These are phyloP conservation scores for Pichia scutulata DNA, from an alignment of 805 yeast species.

Conservation along the genomic window DNA sequence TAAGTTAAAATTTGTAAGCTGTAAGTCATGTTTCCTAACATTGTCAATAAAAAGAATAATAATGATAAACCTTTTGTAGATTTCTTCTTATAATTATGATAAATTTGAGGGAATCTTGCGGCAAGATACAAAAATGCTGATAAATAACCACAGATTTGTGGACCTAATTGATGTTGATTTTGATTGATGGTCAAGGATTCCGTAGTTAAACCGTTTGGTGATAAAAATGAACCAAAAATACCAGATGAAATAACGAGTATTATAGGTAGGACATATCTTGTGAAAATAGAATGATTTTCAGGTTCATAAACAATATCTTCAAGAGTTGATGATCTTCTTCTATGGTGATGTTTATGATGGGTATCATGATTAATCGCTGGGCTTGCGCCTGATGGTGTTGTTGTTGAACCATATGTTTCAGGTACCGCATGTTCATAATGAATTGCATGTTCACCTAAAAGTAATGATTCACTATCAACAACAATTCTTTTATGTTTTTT, in stretches of 20 bases:
- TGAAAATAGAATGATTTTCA: constrained; percentile 37
- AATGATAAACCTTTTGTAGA: constrained; percentile 84
- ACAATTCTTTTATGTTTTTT: background rate
- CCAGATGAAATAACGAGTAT: constrained; percentile 59
- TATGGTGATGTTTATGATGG: constrained; percentile 3
- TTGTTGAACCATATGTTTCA: background rate
- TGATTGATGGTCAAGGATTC: constrained; percentile 4
- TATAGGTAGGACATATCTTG: constrained; percentile 50
- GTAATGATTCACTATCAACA: constrained; percentile 27
- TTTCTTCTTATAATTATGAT: constrained; percentile 67
- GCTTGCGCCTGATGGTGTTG: no score
- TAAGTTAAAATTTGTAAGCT: constrained; percentile 65
- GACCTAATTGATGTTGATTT: constrained; percentile 19
- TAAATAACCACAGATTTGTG: constrained; percentile 63
- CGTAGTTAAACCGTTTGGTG: constrained; percentile 26
- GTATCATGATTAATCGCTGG: background rate
- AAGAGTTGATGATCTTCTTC: constrained; percentile 34
- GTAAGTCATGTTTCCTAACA: constrained; percentile 68
- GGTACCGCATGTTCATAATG: constrained; percentile 5
- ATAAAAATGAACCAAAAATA: constrained; percentile 46
- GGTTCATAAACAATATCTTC: constrained; percentile 45
- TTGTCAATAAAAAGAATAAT: constrained; percentile 66
- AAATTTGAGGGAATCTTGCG: constrained; percentile 76
- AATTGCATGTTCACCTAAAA: constrained; percentile 19
- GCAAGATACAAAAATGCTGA: constrained; percentile 64